Base-by-base conservation (phyloP, 768 basidiomycete species). In the Trametes meyenii region DNA sequence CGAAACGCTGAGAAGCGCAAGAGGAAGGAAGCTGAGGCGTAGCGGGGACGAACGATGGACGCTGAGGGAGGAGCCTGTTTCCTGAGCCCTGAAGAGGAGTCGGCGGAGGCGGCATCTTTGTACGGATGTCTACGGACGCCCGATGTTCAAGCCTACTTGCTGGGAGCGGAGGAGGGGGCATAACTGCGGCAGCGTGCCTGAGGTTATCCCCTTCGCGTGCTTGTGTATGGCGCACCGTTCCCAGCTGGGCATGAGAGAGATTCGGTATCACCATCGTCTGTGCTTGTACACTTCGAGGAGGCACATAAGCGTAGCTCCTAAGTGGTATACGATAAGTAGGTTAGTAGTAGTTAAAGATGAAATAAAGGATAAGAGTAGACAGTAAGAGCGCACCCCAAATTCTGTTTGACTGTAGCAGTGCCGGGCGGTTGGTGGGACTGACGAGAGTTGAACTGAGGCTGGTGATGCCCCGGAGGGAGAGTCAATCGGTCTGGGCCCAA, bases 301-400 rank as follows among this genome's bases (percentile, higher is more conserved):
- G 81, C 5, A 71, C 75, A 71, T 88, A 92, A n/a, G 84, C 83
- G 70, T 85, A 92, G 72, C 88, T 83, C 61, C 90, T 92, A 53
- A 66, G 35, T 90, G 35, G 17, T 21, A 2, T 33, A 33, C 1
- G 16, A 13, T 36, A 45, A n/a, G 39, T 11, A 24, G 17, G 33
- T 14, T 35, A 39, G 4, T 23, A 52, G 5, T 55, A 17, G 17
- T 10, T 13, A 1, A 5, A 1, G 8, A 8, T 8, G 17, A 13
- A 17, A 23, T 10, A n/a, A 1, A 5, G 3, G 8, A 8, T 8
- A 10, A 13, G 0, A 12, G 2, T 5, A 19, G 3, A 24, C 2
- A 16, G 12, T n/a, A 5, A 39, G 26, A 42, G 10, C 62, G 35
- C 24, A 63, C 62, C 33, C 55, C 23, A 60, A 29, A 19, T 16